phyloP scores from a whole-genome alignment of 163 green algal genomes.

The Chloromonas sp. region DNA sequence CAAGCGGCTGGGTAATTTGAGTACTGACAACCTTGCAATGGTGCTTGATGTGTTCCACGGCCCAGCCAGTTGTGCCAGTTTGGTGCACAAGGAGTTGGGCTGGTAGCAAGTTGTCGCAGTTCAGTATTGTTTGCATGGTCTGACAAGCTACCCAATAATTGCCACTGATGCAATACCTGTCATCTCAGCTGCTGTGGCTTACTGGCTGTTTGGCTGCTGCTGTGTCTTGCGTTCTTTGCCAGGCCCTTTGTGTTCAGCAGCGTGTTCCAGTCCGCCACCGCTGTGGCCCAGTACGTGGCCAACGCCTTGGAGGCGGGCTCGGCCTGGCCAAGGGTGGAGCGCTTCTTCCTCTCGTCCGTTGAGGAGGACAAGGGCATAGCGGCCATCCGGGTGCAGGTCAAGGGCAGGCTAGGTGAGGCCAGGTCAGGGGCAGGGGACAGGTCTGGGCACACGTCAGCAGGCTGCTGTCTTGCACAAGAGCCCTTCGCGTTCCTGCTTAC shows the following conservation, averaged over 20 bases:
- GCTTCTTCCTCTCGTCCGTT: conserved; percentile 35
- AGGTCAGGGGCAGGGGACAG: not conserved
- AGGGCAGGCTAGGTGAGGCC: conserved; percentile 18
- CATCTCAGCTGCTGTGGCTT: not conserved
- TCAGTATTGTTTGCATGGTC: not conserved
- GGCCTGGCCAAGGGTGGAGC: conserved; percentile 26
- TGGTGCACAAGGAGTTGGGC: not conserved
- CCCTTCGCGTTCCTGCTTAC: not conserved
- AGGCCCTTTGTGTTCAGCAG: conserved; percentile 23
- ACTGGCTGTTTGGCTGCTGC: not conserved
- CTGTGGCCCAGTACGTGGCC: conserved; percentile 31
- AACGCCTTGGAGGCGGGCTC: conserved; percentile 21
- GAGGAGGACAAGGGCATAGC: conserved; percentile 16
- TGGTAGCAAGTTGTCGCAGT: not conserved
- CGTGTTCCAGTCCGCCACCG: conserved; percentile 35
- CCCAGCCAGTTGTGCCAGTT: not conserved
- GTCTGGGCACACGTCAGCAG: not conserved
- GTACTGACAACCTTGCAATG: not conserved
- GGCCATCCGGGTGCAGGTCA: conserved; percentile 22
- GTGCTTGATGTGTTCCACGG: too few relatives aligned
- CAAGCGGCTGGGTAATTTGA: not conserved
- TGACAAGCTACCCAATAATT: not conserved
- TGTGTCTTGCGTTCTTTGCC: not conserved
- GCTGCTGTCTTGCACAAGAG: not conserved
- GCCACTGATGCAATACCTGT: not conserved